Percentiles rank a stretch among this genome's conserved stretches.
These are phyloP conservation scores for Hypoxylon fragiforme DNA, from an alignment of 495 filamentous ascomycete species.

Conservation along the genomic window DNA sequence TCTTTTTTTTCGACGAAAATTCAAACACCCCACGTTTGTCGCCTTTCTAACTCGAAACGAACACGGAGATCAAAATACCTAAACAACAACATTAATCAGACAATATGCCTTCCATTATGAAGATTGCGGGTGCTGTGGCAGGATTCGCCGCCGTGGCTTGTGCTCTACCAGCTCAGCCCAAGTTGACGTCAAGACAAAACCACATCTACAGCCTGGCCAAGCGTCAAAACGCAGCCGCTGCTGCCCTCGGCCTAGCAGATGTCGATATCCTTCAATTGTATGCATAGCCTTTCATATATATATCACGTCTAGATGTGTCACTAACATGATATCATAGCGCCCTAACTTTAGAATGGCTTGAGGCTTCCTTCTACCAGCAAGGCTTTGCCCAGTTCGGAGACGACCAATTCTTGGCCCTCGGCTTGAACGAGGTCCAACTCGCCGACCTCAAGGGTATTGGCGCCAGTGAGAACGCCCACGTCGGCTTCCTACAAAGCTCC, in stretches of 20 bases:
- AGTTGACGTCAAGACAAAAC: slow-evolving; percentile 45
- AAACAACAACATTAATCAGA: slow-evolving; percentile 30
- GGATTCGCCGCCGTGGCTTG: slow-evolving; percentile 50
- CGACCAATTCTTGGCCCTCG: slow-evolving; percentile 60
- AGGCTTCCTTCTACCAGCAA: slow-evolving; percentile 63
- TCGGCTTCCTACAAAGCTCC: slow-evolving; percentile 56
- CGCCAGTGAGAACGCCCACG: slow-evolving; percentile 59
- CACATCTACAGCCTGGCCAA: slow-evolving; percentile 50
- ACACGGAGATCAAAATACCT: slow-evolving; percentile 30
- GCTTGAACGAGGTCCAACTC: slow-evolving; percentile 52
- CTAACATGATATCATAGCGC: slow-evolving; percentile 50
- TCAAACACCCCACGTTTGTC: slow-evolving; percentile 15
- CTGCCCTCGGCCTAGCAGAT: slow-evolving; percentile 58
- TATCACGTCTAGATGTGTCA: background rate
- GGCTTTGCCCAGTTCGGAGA: slow-evolving; percentile 63
- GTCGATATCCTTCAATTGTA: slow-evolving; percentile 75
- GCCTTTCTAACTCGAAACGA: slow-evolving; percentile 28
- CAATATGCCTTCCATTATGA: slow-evolving; percentile 54
- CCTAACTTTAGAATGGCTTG: slow-evolving; percentile 67
- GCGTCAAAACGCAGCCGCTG: slow-evolving; percentile 57
- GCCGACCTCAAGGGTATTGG: slow-evolving; percentile 56
- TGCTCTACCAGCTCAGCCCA: slow-evolving; percentile 50
- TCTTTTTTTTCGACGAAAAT: slow-evolving; percentile 15
- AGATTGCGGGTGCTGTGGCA: slow-evolving; percentile 45
- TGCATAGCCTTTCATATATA: slow-evolving; percentile 26